A percentile compares a stretch with the other conserved stretches of the same genome.
Conservation (phyloP, 176 grass and related monocot species). For the Canna indica region DNA sequence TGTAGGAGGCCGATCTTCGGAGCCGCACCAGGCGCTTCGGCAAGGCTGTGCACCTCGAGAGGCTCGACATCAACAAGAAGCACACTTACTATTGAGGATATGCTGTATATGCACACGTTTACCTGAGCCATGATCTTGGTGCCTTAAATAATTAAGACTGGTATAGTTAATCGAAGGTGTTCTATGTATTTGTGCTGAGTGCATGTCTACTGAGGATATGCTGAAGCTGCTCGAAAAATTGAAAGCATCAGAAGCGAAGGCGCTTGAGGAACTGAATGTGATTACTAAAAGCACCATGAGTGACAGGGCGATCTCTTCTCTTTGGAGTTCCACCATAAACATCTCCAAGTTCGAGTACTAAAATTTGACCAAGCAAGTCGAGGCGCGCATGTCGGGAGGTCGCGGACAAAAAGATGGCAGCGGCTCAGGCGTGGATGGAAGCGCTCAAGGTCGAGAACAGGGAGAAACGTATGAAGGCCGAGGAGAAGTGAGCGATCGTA, state of each 20-base stretch:
- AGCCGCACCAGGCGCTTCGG: background rate
- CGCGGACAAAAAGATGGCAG: conserved; percentile 14
- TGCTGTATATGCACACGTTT: too few species aligned
- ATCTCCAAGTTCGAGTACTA: conserved; percentile 10
- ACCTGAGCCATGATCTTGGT: too few species aligned
- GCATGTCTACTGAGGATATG: too few species aligned
- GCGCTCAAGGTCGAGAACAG: background rate
- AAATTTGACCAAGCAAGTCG: conserved; percentile 11
- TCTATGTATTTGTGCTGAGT: too few species aligned
- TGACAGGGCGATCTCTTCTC: conserved; percentile 7
- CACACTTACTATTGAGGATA: too few species aligned
- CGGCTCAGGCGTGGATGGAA: conserved; percentile 8
- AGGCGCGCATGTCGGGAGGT: background rate
- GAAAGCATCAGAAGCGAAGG: background rate
- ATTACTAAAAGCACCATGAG: conserved; percentile 11
- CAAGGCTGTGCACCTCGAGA: background rate
- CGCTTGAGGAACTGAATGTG: background rate
- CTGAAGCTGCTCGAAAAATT: background rate
- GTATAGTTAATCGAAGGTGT: too few species aligned
- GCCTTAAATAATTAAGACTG: too few species aligned
- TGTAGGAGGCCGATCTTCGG: background rate
- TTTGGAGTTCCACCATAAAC: conserved; percentile 6
- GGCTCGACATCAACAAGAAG: background rate
- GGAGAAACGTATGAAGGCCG: background rate
- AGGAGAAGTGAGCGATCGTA: background rate